Conservation (phyloP, 2,329 filamentous ascomycete genomes). For the Curvularia verruculosa region DNA sequence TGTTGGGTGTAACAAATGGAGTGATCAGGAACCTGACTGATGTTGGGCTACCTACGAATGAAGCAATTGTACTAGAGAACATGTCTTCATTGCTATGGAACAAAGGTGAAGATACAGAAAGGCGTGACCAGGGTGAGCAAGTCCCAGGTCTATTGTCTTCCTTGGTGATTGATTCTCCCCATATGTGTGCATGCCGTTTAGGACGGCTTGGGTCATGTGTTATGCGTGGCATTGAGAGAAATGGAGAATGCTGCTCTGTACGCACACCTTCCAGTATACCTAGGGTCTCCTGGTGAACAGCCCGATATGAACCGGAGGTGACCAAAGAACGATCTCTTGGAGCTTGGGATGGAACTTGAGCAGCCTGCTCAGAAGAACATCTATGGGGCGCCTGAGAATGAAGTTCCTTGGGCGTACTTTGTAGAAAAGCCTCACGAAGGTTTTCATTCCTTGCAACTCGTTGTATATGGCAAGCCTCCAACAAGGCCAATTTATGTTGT, state of each 20-base stretch:
- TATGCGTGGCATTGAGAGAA: not conserved
- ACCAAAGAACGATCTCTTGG: not conserved
- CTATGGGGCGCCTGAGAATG: not conserved
- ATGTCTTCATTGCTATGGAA: not conserved
- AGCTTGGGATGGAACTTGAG: not conserved
- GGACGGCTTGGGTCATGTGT: not conserved
- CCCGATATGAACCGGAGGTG: not conserved
- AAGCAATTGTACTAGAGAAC: not conserved
- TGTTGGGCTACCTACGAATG: not conserved
- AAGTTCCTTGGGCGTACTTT: not conserved
- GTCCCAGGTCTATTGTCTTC: not conserved
- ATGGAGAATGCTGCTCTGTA: not conserved
- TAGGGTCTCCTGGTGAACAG: not conserved
- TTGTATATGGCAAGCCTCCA: not conserved
- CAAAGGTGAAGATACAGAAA: not conserved
- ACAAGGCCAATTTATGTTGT: not conserved
- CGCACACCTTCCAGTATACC: not conserved
- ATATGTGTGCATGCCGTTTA: not conserved
- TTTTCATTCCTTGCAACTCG: not conserved
- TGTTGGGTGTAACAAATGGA: not conserved
- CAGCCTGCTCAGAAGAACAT: not conserved
- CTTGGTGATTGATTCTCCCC: not conserved
- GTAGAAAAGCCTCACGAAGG: not conserved
- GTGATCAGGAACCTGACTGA: not conserved
- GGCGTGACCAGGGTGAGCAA: not conserved